Conservation (phyloP, 1,284 basidiomycete species). For the Dichomitus squalens region DNA sequence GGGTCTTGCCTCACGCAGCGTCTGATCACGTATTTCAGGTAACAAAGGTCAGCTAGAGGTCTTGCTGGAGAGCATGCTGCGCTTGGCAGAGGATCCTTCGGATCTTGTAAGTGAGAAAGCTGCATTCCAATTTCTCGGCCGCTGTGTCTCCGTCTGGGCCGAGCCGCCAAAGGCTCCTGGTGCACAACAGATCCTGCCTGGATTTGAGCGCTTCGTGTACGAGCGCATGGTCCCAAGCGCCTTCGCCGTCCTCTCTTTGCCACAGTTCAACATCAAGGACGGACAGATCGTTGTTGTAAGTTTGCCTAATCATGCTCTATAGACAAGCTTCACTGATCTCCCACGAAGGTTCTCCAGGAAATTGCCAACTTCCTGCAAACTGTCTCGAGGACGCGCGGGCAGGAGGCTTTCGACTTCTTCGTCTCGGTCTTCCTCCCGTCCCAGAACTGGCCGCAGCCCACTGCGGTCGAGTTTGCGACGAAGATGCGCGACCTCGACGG, state of each 20-base stretch:
- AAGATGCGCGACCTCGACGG: slow-evolving; percentile 79
- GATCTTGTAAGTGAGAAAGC: slow-evolving; percentile 80
- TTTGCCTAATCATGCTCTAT: slow-evolving; percentile 15
- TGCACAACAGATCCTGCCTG: slow-evolving; percentile 68
- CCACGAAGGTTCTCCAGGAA: slow-evolving; percentile 80
- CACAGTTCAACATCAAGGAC: slow-evolving; percentile 87
- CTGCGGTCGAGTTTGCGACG: slow-evolving; percentile 78
- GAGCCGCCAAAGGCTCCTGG: slow-evolving; percentile 47
- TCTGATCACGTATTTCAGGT: slow-evolving; percentile 42
- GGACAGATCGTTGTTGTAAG: slow-evolving; percentile 83
- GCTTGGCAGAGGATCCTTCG: slow-evolving; percentile 73
- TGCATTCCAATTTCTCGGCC: slow-evolving; percentile 81
- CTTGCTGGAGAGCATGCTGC: slow-evolving; percentile 75
- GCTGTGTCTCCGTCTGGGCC: slow-evolving; percentile 84
- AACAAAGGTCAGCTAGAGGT: slow-evolving; percentile 81
- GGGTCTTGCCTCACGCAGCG: background rate
- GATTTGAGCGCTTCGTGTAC: slow-evolving; percentile 94
- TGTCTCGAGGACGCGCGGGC: slow-evolving; percentile 76
- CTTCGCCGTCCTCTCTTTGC: slow-evolving; percentile 81
- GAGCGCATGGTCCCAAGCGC: slow-evolving; percentile 83
- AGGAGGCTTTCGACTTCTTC: slow-evolving; percentile 87
- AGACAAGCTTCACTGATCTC: background rate
- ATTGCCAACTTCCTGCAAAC: slow-evolving; percentile 85
- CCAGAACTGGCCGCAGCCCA: slow-evolving; percentile 83
- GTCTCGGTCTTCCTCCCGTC: slow-evolving; percentile 83